Conservation (phyloP, 2,329 filamentous ascomycete species). For the Dactylonectria estremocensis region DNA sequence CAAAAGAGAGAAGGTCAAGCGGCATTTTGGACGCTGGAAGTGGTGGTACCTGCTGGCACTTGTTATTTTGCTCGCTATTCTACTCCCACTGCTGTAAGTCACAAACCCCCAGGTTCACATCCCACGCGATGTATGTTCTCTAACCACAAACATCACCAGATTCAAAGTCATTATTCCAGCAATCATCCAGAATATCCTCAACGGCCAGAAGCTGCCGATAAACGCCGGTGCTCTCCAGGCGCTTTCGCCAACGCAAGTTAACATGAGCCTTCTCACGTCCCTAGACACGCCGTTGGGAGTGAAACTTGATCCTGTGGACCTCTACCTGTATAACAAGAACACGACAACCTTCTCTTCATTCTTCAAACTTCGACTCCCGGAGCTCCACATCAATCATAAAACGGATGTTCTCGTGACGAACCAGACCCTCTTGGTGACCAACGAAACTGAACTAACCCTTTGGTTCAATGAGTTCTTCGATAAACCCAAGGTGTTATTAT, state of each 20-base stretch:
- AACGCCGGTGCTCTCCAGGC: constrained; percentile 53
- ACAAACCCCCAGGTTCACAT: no score
- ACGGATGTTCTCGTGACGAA: constrained; percentile 55
- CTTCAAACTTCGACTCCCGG: constrained; percentile 48
- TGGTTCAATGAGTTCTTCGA: constrained; percentile 61
- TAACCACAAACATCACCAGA: constrained; percentile 44
- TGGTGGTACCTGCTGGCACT: constrained; percentile 60
- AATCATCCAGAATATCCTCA: constrained; percentile 62
- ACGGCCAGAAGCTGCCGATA: constrained; percentile 58
- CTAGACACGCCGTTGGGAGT: constrained; percentile 57
- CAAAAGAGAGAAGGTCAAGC: constrained; percentile 56
- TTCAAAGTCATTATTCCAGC: constrained; percentile 63
- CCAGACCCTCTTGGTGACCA: constrained; percentile 54
- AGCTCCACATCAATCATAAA: constrained; percentile 53
- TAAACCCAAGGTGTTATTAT: constrained; percentile 53
- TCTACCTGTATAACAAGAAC: constrained; percentile 60
- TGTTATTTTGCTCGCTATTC: constrained; percentile 60
- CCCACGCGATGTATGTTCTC: background rate
- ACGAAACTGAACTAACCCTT: constrained; percentile 57
- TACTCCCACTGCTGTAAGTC: constrained; percentile 63
- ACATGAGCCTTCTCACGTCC: constrained; percentile 55
- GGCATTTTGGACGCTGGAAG: constrained; percentile 60
- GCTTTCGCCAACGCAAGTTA: constrained; percentile 52
- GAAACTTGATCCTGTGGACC: constrained; percentile 55
- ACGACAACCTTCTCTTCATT: constrained; percentile 43